phyloP scores from a whole-genome alignment of 495 filamentous ascomycete species.

The Cryomyces minteri region DNA sequence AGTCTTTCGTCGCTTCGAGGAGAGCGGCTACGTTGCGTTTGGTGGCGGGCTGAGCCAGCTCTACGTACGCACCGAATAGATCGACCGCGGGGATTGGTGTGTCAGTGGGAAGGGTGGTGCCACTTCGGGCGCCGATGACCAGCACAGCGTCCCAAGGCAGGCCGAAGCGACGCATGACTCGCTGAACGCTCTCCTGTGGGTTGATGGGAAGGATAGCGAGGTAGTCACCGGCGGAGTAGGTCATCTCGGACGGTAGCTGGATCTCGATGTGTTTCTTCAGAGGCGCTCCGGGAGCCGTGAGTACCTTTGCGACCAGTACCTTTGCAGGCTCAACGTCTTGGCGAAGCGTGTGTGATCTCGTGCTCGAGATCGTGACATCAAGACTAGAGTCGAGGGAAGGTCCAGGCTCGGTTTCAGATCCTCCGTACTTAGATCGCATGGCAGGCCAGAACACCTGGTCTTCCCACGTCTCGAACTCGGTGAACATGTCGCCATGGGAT shows the following conservation, averaged over 20 bases:
- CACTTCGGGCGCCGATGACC: slow-evolving; percentile 24
- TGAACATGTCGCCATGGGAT: slow-evolving; percentile 7
- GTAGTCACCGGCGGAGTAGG: slow-evolving; percentile 58
- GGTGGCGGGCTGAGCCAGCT: slow-evolving; percentile 51
- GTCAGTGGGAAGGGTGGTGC: slow-evolving; percentile 37
- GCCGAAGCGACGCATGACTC: slow-evolving; percentile 32
- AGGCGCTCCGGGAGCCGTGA: slow-evolving; percentile 23
- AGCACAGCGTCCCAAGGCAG: slow-evolving; percentile 44
- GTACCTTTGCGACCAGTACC: neutral
- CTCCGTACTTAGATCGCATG: slow-evolving; percentile 1
- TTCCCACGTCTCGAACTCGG: slow-evolving; percentile 7
- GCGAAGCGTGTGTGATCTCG: neutral
- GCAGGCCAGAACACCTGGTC: slow-evolving; percentile 8
- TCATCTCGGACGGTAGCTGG: slow-evolving; percentile 42
- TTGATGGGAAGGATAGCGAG: slow-evolving; percentile 57
- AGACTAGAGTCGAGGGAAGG: neutral
- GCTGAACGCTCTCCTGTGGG: slow-evolving; percentile 33
- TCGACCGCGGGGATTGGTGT: slow-evolving; percentile 39
- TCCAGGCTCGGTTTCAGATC: neutral
- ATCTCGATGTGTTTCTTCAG: slow-evolving; percentile 49
- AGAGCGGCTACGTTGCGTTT: slow-evolving; percentile 29
- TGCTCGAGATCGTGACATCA: neutral
- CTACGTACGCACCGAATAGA: slow-evolving; percentile 50
- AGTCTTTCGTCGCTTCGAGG: slow-evolving; percentile 22
- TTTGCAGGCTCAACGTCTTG: neutral